phyloP scores from a whole-genome alignment of 805 yeast species.

The Candida ficus region DNA sequence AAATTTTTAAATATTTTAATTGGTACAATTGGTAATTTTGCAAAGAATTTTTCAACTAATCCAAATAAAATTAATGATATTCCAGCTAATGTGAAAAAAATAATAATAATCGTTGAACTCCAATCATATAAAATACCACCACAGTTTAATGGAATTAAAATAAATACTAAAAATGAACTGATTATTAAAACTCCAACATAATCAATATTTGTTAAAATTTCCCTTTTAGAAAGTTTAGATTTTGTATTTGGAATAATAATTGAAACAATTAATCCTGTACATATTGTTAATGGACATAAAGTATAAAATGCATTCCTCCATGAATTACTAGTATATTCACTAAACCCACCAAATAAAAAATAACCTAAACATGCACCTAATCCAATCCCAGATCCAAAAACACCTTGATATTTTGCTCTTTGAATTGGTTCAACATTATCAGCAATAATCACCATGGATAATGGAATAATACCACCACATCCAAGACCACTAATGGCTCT shows the following conservation, averaged over 20 bases:
- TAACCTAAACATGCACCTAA: conserved; percentile 41
- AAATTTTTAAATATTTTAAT: conserved; percentile 34
- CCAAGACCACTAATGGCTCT: conserved; percentile 44
- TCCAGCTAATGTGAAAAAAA: conserved; percentile 31
- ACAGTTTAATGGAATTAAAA: conserved; percentile 49
- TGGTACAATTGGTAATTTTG: conserved; percentile 51
- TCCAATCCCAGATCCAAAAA: conserved; percentile 46
- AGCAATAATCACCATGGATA: conserved; percentile 47
- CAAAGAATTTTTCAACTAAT: conserved; percentile 39
- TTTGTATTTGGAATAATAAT: conserved; percentile 29
- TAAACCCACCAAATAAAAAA: conserved; percentile 35
- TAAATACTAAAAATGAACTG: conserved; percentile 39
- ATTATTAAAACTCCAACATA: conserved; percentile 43
- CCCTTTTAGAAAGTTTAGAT: conserved; percentile 26
- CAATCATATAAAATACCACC: conserved; percentile 50
- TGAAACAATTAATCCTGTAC: conserved; percentile 6
- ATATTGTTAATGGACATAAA: conserved; percentile 33
- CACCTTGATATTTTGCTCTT: conserved; percentile 54
- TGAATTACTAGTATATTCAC: conserved; percentile 18
- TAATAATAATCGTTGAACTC: conserved; percentile 32
- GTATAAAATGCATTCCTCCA: conserved; percentile 38
- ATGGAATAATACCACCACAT: conserved; percentile 46
- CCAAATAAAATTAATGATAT: conserved; percentile 34
- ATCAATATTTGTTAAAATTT: conserved; percentile 44
- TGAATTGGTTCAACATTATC: conserved; percentile 49